Evolutionary conservation across 164 flowering plant species (phyloP).

Genomic region (Annona squamosa): DNA sequence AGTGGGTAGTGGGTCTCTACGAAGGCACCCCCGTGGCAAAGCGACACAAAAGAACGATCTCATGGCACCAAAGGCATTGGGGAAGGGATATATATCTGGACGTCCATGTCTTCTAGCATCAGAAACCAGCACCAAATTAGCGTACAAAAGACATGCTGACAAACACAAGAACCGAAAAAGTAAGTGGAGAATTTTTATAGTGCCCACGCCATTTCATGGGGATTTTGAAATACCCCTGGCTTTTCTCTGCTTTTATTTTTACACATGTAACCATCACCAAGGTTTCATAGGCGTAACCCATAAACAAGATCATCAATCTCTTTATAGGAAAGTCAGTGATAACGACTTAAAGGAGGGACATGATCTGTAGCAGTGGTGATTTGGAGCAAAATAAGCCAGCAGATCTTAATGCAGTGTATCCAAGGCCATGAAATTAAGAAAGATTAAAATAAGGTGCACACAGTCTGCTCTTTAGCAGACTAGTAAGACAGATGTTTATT

Average conservation of each 20-base stretch:
- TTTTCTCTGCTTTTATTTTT: conserved; percentile 4
- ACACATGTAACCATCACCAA: background rate
- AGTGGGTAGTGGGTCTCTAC: conserved; percentile 5
- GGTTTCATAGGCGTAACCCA: background rate
- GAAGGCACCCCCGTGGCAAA: conserved; percentile 8
- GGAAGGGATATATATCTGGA: conserved; percentile 4
- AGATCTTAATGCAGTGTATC: background rate
- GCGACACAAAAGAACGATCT: conserved; percentile 9
- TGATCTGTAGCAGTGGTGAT: background rate
- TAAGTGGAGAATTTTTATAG: conserved; percentile 2
- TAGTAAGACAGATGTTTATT: background rate
- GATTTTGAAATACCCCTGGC: conserved; percentile 3
- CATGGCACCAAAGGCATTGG: conserved; percentile 6
- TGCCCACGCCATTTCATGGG: conserved; percentile 13
- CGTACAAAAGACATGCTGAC: conserved; percentile 7
- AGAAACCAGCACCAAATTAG: conserved; percentile 8
- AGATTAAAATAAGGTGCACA: conserved; percentile 4
- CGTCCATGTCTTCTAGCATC: conserved; percentile 12
- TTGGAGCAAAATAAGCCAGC: background rate
- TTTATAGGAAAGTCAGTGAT: background rate
- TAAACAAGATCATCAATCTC: background rate
- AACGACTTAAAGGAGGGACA: background rate
- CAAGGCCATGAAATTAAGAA: background rate
- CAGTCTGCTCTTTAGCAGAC: conserved; percentile 12
- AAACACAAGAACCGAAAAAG: conserved; percentile 7